Evolutionary conservation across 1,284 basidiomycete species (phyloP).

Genomic region (Cutaneotrichosporon curvatum): DNA sequence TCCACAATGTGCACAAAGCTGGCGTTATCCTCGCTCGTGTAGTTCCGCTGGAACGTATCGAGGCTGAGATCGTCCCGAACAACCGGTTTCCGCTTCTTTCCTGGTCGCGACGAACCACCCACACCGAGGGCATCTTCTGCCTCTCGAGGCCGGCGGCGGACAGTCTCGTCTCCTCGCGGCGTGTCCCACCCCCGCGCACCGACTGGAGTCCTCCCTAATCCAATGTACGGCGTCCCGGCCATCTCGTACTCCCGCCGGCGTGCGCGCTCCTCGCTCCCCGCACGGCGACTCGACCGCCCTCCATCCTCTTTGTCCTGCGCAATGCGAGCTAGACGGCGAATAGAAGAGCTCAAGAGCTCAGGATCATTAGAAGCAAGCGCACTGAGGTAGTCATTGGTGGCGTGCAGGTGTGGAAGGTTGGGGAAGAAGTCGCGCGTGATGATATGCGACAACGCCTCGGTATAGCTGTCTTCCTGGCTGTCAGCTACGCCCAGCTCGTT

Average conservation of each 20-base stretch:
- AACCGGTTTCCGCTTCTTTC: not conserved
- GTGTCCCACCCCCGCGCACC: slow-evolving; percentile 43
- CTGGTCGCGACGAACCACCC: slow-evolving; percentile 2
- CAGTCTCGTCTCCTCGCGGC: slow-evolving; percentile 10
- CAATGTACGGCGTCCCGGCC: slow-evolving; percentile 36
- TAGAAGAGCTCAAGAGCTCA: slow-evolving; percentile 62
- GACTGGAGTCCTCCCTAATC: slow-evolving; percentile 27
- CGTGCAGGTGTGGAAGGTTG: slow-evolving; percentile 74
- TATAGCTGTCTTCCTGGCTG: slow-evolving; percentile 79
- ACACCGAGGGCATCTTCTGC: slow-evolving; percentile 4
- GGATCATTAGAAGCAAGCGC: slow-evolving; percentile 67
- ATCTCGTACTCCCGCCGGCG: slow-evolving; percentile 11
- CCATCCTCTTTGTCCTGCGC: slow-evolving; percentile 39
- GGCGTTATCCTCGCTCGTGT: slow-evolving; percentile 91
- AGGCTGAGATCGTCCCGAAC: slow-evolving; percentile 54
- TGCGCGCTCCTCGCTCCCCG: slow-evolving; percentile 7
- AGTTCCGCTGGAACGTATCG: slow-evolving; percentile 78
- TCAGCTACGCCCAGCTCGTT: slow-evolving; percentile 6
- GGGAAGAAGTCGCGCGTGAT: slow-evolving; percentile 98
- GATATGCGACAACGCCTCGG: slow-evolving; percentile 80
- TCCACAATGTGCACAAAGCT: slow-evolving; percentile 85
- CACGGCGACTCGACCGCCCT: not conserved
- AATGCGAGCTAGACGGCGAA: slow-evolving; percentile 63
- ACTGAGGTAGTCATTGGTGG: slow-evolving; percentile 75
- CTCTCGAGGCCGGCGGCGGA: slow-evolving; percentile 8